A percentile compares a stretch with the other conserved stretches of the same genome.
Evolutionary conservation across 2,329 filamentous ascomycete genomes (phyloP).

Genomic region (Penicillium sp.): DNA sequence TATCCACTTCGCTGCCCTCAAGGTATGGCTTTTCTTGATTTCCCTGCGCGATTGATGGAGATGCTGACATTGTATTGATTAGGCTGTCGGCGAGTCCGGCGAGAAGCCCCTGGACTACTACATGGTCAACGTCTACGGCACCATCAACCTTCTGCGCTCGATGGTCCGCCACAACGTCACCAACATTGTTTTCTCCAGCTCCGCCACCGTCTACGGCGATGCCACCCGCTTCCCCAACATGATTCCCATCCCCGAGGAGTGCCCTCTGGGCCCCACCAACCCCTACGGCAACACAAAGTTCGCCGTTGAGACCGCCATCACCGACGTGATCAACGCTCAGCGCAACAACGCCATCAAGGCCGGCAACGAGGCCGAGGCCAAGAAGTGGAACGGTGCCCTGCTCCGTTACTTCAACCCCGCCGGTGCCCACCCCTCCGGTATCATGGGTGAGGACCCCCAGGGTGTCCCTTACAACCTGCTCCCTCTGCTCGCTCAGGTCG

Average conservation of each 20-base stretch:
- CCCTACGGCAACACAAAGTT: constrained; percentile 97
- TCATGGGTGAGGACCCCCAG: constrained; percentile 98
- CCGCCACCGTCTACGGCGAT: constrained; percentile 96
- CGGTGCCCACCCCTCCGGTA: constrained; percentile 87
- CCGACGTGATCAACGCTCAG: constrained; percentile 83
- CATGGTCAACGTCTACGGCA: constrained; percentile 91
- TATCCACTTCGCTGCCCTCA: constrained; percentile 97
- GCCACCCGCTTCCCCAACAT: constrained; percentile 94
- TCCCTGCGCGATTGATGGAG: background rate
- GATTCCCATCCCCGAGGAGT: constrained; percentile 97
- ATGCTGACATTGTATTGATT: constrained; percentile 4
- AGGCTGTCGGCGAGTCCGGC: constrained; percentile 93
- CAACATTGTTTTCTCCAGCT: constrained; percentile 98
- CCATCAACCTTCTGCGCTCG: constrained; percentile 77
- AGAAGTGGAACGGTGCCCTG: constrained; percentile 89
- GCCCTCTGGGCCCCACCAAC: constrained; percentile 94
- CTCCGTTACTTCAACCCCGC: constrained; percentile 98
- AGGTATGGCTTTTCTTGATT: constrained; percentile 58
- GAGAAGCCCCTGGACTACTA: constrained; percentile 98
- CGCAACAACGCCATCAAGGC: constrained; percentile 78
- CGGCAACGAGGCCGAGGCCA: constrained; percentile 64
- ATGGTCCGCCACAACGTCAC: constrained; percentile 89
- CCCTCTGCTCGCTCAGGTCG: constrained; percentile 90
- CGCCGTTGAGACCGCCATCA: constrained; percentile 87
- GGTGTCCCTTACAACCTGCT: constrained; percentile 95